Percentiles rank a stretch among this genome's conserved stretches.
Evolutionary conservation across 352 stramenopile species (phyloP).

Genomic region (Phytopythium litorale): DNA sequence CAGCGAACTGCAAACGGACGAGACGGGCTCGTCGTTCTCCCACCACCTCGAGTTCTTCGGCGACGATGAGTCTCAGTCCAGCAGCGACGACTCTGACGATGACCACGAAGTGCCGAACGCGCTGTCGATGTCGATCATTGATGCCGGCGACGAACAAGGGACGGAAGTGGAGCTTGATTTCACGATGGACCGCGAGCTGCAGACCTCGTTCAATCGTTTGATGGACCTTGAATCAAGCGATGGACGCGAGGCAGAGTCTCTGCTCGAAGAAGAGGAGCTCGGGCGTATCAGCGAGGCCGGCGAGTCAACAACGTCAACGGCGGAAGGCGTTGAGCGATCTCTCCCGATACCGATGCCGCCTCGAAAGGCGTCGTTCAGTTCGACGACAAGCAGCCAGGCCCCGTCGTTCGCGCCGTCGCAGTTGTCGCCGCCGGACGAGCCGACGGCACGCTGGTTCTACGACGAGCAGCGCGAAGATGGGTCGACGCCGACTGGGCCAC

Average conservation of each 20-base stretch:
- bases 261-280: slow-evolving; percentile 31
- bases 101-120: slow-evolving; percentile 30
- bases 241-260: slow-evolving; percentile 26
- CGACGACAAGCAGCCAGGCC: slow-evolving; percentile 41
- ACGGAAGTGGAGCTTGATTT: slow-evolving; percentile 87
- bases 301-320: not conserved
- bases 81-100: slow-evolving; percentile 9
- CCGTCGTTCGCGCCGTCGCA: slow-evolving; percentile 40
- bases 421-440: slow-evolving; percentile 62
- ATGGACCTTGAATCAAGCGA: slow-evolving; percentile 59
- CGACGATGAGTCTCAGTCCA: slow-evolving; percentile 27
- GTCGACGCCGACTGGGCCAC: slow-evolving; percentile 33
- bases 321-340: slow-evolving; percentile 12
- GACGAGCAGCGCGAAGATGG: slow-evolving; percentile 42
- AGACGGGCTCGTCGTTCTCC: slow-evolving; percentile 66
- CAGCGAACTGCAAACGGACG: slow-evolving; percentile 74
- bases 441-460: slow-evolving; percentile 79
- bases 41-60: slow-evolving; percentile 52
- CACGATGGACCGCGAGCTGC: slow-evolving; percentile 62
- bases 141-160: slow-evolving; percentile 55
- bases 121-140: slow-evolving; percentile 83
- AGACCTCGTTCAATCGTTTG: slow-evolving; percentile 67
- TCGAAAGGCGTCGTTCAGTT: slow-evolving; percentile 54
- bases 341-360: slow-evolving; percentile 42
- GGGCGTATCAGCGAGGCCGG: slow-evolving; percentile 3